phyloP scores from a whole-genome alignment of 768 basidiomycete genomes.

The Amylocystis lapponica region DNA sequence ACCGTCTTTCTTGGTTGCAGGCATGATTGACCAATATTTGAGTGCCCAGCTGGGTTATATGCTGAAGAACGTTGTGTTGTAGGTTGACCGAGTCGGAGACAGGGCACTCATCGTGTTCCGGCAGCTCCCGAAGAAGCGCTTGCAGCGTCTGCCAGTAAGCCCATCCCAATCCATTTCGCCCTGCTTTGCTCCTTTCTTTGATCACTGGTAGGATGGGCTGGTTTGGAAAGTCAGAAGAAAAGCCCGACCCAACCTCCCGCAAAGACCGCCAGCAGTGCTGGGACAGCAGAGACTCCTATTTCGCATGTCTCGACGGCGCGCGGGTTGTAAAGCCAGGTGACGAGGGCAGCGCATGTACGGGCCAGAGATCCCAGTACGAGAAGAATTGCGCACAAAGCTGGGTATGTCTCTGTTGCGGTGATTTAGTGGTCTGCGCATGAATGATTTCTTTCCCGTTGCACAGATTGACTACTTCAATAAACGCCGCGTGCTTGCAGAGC shows the following conservation, averaged over 20 bases:
- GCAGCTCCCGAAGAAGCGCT: no score
- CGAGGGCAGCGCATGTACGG: conserved; percentile 53
- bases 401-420: conserved; percentile 63
- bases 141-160: no score
- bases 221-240: conserved; percentile 36
- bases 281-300: conserved; percentile 80
- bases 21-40: no score
- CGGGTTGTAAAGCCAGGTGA: conserved; percentile 72
- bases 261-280: conserved; percentile 80
- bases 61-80: no score
- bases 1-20: no score
- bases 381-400: conserved; percentile 82
- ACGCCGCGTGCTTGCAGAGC: conserved; percentile 73
- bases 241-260: conserved; percentile 39
- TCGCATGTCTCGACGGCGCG: conserved; percentile 69
- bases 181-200: no score
- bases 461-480: conserved; percentile 96
- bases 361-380: conserved; percentile 57
- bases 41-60: no score
- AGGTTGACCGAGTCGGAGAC: no score
- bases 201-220: no score
- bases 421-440: neutral
- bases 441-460: neutral
- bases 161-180: no score
- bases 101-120: no score